Percentiles rank a stretch among this genome's conserved stretches.
phyloP scores from a whole-genome alignment of 2,329 filamentous ascomycete genomes.

The Penicillium italicum region DNA sequence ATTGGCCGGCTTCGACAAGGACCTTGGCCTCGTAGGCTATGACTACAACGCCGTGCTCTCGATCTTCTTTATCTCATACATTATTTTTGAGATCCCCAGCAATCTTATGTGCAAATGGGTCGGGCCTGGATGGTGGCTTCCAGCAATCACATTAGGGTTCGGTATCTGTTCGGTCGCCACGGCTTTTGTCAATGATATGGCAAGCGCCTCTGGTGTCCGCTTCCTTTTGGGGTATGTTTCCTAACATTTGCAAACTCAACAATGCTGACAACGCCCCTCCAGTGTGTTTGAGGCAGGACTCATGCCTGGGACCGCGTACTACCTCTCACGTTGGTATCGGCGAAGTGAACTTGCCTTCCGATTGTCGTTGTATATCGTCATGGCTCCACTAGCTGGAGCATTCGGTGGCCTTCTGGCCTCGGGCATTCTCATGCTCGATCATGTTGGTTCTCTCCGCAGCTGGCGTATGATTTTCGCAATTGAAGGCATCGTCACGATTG shows the following conservation, averaged over 20 bases:
- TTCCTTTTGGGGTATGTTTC: slow-evolving; percentile 55
- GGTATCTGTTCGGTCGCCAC: slow-evolving; percentile 62
- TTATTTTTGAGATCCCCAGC: slow-evolving; percentile 66
- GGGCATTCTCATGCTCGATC: slow-evolving; percentile 59
- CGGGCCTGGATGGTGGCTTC: slow-evolving; percentile 70
- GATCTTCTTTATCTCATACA: slow-evolving; percentile 70
- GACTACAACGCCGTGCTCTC: slow-evolving; percentile 68
- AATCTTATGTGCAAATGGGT: slow-evolving; percentile 64
- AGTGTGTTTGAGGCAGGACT: slow-evolving; percentile 67
- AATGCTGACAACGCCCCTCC: background rate
- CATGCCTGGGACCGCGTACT: slow-evolving; percentile 71
- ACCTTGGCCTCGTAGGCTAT: slow-evolving; percentile 57
- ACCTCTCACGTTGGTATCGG: slow-evolving; percentile 69
- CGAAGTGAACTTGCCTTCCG: slow-evolving; percentile 65
- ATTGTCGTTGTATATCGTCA: slow-evolving; percentile 66
- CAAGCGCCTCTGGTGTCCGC: slow-evolving; percentile 56
- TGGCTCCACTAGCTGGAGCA: slow-evolving; percentile 66
- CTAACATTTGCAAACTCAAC: background rate
- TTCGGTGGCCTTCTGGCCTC: slow-evolving; percentile 66
- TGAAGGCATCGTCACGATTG: slow-evolving; percentile 63
- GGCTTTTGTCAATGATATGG: slow-evolving; percentile 59
- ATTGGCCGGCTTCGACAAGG: slow-evolving; percentile 61
- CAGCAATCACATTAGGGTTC: slow-evolving; percentile 59
- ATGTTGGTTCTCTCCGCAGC: slow-evolving; percentile 53
- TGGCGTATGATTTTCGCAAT: slow-evolving; percentile 72